These are phyloP conservation scores for Rosa hybrid DNA, from an alignment of 331 rosid species.

Conservation along the genomic window DNA sequence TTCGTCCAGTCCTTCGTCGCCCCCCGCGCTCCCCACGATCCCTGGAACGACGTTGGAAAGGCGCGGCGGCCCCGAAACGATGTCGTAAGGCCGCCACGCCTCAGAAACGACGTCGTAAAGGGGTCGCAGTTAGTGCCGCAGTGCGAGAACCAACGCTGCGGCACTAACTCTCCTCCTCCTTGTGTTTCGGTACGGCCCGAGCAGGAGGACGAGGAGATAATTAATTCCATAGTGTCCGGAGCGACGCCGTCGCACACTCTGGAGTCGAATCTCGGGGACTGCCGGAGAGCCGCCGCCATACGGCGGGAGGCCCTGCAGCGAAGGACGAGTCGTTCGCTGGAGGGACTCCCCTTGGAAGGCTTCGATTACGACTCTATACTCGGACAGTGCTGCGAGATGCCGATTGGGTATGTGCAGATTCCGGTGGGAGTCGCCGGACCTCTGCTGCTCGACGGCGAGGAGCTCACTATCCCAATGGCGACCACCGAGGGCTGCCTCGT, in stretches of 20 bases:
- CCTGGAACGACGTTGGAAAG: conserved; percentile 18
- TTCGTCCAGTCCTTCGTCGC: conserved; percentile 38
- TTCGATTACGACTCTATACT: conserved; percentile 64
- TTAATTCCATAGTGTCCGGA: conserved; percentile 44
- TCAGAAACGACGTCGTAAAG: not conserved
- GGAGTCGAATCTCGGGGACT: conserved; percentile 59
- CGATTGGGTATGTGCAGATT: conserved; percentile 64
- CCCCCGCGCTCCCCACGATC: conserved; percentile 31
- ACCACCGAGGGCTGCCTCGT: conserved; percentile 72
- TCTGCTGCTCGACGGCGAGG: conserved; percentile 52
- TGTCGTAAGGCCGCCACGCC: not conserved
- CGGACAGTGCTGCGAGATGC: conserved; percentile 86
- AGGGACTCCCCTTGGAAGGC: conserved; percentile 56
- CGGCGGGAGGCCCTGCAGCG: conserved; percentile 54
- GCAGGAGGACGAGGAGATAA: conserved; percentile 42
- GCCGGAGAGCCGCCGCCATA: conserved; percentile 48
- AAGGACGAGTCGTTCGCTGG: conserved; percentile 34
- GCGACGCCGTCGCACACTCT: conserved; percentile 49
- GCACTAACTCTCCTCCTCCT: not conserved
- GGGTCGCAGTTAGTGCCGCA: not conserved
- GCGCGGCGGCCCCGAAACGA: conserved; percentile 13
- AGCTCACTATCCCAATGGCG: conserved; percentile 70
- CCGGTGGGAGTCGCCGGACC: conserved; percentile 82
- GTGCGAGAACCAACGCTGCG: not conserved
- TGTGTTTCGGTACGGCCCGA: not conserved